These are phyloP conservation scores for Phyllostachys edulis DNA, from an alignment of 176 grass and related monocot species.

Conservation along the genomic window DNA sequence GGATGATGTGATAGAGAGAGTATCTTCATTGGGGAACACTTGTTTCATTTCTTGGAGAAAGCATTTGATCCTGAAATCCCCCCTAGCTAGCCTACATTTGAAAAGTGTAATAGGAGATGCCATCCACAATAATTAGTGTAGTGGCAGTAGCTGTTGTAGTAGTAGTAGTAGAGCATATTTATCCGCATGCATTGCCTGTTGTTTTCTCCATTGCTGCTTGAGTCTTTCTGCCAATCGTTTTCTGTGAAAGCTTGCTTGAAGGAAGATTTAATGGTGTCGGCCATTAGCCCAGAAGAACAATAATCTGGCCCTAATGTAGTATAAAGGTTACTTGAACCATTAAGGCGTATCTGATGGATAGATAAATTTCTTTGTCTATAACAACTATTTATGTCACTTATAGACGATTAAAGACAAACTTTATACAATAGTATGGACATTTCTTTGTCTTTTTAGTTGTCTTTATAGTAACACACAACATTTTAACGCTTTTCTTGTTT, in stretches of 20 bases:
- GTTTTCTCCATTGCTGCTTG: not conserved
- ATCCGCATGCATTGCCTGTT: constrained; percentile 32
- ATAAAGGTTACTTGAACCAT: not conserved
- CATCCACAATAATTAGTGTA: constrained; percentile 39
- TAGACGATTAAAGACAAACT: no score
- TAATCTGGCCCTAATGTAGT: not conserved
- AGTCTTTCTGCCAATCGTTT: constrained; percentile 17
- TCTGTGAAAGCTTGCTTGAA: constrained; percentile 30
- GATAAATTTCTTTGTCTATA: no score
- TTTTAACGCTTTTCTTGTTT: no score
- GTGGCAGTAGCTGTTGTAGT: not conserved
- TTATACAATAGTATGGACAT: no score
- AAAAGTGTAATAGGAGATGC: constrained; percentile 25
- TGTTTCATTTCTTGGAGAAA: constrained; percentile 14
- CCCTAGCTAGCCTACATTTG: not conserved
- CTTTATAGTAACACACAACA: no score
- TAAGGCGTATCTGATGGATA: no score
- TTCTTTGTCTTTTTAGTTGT: no score
- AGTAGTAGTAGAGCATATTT: constrained; percentile 16
- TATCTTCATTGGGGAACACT: constrained; percentile 38
- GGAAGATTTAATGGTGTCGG: constrained; percentile 39
- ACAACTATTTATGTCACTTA: no score
- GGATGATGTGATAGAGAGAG: constrained; percentile 32
- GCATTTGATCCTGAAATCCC: constrained; percentile 36
- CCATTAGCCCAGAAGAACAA: constrained; percentile 21